Percentiles rank a stretch among this genome's conserved stretches.
Conservation (phyloP, 495 filamentous ascomycete genomes). For the Parathielavia appendiculata region DNA sequence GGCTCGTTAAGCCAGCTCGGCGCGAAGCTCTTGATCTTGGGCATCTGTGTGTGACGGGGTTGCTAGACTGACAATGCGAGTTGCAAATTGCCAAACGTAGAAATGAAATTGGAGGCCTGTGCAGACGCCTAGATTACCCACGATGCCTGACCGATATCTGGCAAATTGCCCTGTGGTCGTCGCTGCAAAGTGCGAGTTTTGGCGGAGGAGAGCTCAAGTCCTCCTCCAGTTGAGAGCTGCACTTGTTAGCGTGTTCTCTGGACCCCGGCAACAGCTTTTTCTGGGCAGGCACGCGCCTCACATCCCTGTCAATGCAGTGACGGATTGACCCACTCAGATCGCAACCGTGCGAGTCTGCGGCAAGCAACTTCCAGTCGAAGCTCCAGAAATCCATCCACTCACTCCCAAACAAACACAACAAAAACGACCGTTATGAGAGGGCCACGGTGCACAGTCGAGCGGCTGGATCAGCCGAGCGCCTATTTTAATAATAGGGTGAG, state of each 20-base stretch:
- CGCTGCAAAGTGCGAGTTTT: constrained; percentile 6
- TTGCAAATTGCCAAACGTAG: neutral
- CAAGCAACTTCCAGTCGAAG: neutral
- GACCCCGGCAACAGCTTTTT: constrained; percentile 9
- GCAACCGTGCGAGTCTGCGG: neutral
- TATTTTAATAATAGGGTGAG: constrained; percentile 76
- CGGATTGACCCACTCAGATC: neutral
- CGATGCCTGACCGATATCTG: neutral
- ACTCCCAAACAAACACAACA: constrained; percentile 6
- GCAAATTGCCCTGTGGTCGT: neutral
- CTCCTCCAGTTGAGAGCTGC: neutral
- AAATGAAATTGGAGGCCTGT: neutral
- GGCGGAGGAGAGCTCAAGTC: neutral
- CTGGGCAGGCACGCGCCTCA: constrained; percentile 10
- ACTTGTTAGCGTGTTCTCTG: constrained; percentile 13
- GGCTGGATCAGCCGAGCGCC: constrained; percentile 82
- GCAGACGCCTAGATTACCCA: neutral
- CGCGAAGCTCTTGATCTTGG: constrained; percentile 72
- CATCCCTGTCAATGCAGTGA: neutral
- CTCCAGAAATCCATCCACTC: constrained; percentile 1
- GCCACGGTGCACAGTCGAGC: constrained; percentile 65
- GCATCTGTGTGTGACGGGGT: constrained; percentile 49
- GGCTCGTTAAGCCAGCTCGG: constrained; percentile 76
- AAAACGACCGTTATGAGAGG: constrained; percentile 20
- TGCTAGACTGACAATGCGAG: neutral